These are phyloP conservation scores for Aspergillus sp. DNA, from an alignment of 2,329 filamentous ascomycete species.

Conservation along the genomic window DNA sequence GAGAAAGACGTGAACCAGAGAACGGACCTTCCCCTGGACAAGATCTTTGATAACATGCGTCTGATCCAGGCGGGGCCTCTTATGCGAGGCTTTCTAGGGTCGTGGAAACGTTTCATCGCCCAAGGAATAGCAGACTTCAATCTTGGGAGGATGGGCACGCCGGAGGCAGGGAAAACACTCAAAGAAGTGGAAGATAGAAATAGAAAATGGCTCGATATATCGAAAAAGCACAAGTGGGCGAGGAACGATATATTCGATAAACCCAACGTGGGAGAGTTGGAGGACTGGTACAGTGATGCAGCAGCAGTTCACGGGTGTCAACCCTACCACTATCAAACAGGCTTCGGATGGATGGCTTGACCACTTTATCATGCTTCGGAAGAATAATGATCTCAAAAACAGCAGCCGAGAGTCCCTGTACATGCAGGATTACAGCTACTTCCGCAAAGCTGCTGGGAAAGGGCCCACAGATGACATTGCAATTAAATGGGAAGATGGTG, in stretches of 20 bases:
- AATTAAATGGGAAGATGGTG: background rate
- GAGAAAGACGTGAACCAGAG: background rate
- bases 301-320: background rate
- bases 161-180: background rate
- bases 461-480: background rate
- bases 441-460: background rate
- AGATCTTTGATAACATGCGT: background rate
- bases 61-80: background rate
- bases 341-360: background rate
- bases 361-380: background rate
- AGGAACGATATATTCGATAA: background rate
- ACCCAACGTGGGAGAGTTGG: background rate
- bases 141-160: background rate
- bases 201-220: background rate
- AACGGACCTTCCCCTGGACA: background rate
- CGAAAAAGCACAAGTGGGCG: background rate
- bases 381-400: background rate
- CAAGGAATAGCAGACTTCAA: fast-evolving
- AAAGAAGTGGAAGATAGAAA: background rate
- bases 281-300: background rate
- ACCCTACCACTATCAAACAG: background rate
- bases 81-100: background rate
- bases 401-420: background rate
- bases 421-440: background rate
- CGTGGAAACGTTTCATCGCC: fast-evolving